Evolutionary conservation across 2,329 filamentous ascomycete genomes (phyloP).

Genomic region (Pseudocercospora fijiensis): DNA sequence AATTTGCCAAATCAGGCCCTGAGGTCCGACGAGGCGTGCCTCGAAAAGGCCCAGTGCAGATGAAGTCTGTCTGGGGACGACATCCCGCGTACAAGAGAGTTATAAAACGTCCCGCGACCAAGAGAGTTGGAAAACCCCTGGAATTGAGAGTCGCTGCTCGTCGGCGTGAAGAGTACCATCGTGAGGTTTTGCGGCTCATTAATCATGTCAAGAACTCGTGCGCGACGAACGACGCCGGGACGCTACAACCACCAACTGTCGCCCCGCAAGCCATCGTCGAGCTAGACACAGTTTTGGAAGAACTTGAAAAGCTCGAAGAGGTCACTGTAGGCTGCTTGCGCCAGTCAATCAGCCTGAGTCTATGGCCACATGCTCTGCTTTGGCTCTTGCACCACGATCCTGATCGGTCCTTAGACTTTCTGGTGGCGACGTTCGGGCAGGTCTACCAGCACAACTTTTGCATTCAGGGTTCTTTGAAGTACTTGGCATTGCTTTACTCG

Average conservation of each 20-base stretch:
- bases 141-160: background rate
- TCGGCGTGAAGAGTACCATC: background rate
- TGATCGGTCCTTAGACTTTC: conserved; percentile 42
- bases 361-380: conserved; percentile 29
- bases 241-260: background rate
- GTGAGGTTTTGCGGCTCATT: background rate
- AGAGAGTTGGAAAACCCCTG: background rate
- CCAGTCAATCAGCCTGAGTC: background rate
- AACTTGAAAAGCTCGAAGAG: background rate
- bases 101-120: background rate
- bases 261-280: background rate
- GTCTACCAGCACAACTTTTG: conserved; percentile 41
- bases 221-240: background rate
- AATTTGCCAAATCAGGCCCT: background rate
- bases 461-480: conserved; percentile 26
- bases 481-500: conserved; percentile 36
- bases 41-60: too few relatives aligned
- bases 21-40: too few relatives aligned
- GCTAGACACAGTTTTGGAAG: background rate
- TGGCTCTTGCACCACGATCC: conserved; percentile 48
- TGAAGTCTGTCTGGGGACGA: background rate
- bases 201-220: background rate
- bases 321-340: background rate
- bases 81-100: background rate
- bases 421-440: conserved; percentile 42